These are phyloP conservation scores for Amanita exitialis DNA, from an alignment of 768 basidiomycete genomes.

Conservation along the genomic window DNA sequence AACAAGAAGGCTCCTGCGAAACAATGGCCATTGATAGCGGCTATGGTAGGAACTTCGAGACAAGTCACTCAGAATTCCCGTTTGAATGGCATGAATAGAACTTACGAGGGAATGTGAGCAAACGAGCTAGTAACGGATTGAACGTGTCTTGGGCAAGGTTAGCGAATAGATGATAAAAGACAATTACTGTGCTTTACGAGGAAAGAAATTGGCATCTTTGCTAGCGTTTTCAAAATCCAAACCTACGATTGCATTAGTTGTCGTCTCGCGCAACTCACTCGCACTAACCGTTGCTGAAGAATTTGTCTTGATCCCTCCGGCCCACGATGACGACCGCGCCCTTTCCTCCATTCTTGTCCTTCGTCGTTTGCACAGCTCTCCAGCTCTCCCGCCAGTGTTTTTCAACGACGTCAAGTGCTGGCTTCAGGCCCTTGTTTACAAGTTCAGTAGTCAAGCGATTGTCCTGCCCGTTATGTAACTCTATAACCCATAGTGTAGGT, in stretches of 20 bases:
- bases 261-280: not conserved
- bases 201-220: conserved; percentile 53
- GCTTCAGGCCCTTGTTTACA: conserved; percentile 49
- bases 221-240: conserved; percentile 49
- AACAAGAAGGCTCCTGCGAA: conserved; percentile 81
- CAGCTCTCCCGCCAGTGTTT: conserved; percentile 55
- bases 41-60: conserved; percentile 61
- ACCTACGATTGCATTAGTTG: conserved; percentile 24
- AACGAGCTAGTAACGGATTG: conserved; percentile 59
- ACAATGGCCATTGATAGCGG: conserved; percentile 77
- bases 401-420: conserved; percentile 68
- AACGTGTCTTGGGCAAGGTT: conserved; percentile 41
- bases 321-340: conserved; percentile 77
- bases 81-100: not conserved
- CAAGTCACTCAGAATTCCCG: not conserved
- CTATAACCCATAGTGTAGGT: conserved; percentile 61
- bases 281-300: conserved; percentile 71
- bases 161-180: conserved; percentile 1
- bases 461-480: conserved; percentile 72
- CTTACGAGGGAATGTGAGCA: conserved; percentile 73
- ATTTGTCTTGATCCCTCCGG: conserved; percentile 68
- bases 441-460: conserved; percentile 54
- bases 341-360: conserved; percentile 41
- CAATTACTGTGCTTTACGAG: conserved; percentile 30
- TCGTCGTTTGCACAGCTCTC: conserved; percentile 29